Conservation (phyloP, 192 early-diverging fungal genomes). For the Entrophospora sp. region DNA sequence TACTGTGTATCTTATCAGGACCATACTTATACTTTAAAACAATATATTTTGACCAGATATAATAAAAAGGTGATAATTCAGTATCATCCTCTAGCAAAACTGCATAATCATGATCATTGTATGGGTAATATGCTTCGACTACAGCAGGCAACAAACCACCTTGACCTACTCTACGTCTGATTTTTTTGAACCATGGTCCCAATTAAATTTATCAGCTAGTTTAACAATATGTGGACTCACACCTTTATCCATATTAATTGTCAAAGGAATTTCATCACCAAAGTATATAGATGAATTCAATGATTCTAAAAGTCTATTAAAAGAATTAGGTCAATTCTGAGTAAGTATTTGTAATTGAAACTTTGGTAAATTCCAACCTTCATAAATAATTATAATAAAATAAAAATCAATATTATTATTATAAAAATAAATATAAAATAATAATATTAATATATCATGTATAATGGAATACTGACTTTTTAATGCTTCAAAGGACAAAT, state of each 20-base stretch:
- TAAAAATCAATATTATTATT: too few species aligned
- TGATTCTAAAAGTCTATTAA: conserved; percentile 47
- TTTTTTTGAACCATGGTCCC: conserved; percentile 39
- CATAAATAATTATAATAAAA: too few species aligned
- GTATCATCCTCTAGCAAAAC: conserved; percentile 54
- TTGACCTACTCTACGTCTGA: conserved; percentile 44
- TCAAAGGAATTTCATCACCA: conserved; percentile 42
- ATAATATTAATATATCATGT: too few species aligned
- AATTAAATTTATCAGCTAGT: conserved; percentile 36
- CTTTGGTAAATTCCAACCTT: conserved; percentile 44
- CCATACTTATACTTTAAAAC: conserved; percentile 52
- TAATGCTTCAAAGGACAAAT: conserved; percentile 39
- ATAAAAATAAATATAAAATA: too few species aligned
- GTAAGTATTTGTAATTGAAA: conserved; percentile 48
- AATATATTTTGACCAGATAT: conserved; percentile 46
- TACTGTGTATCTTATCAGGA: conserved; percentile 21
- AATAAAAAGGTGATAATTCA: conserved; percentile 51
- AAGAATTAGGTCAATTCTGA: conserved; percentile 45
- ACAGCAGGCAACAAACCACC: conserved; percentile 52
- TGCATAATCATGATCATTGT: conserved; percentile 44
- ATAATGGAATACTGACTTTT: too few species aligned
- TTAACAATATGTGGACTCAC: conserved; percentile 41
- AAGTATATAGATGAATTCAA: conserved; percentile 34
- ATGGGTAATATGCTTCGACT: conserved; percentile 51
- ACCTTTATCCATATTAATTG: conserved; percentile 48